These are phyloP conservation scores for Phyllosticta paracitricarpa DNA, from an alignment of 2,329 filamentous ascomycete species.

Conservation along the genomic window DNA sequence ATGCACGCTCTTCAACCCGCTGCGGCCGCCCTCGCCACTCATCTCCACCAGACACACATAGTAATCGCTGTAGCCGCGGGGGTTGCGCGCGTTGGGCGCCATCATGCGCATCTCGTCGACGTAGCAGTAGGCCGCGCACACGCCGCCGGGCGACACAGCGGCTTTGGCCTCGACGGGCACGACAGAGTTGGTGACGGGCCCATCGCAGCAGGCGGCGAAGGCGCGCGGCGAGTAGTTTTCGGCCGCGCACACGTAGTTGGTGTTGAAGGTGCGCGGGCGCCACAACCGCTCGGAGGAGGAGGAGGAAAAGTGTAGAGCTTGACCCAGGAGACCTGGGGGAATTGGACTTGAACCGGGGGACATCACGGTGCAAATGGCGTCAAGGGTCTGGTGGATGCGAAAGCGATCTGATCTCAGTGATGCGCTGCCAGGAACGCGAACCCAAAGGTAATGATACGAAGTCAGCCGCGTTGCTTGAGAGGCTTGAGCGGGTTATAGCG, in stretches of 20 bases:
- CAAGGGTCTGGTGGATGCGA: neutral
- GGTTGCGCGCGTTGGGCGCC: neutral
- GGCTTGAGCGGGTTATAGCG: neutral
- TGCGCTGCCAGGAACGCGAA: neutral
- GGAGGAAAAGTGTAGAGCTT: too few species aligned
- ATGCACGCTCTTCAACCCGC: neutral
- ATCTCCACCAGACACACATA: neutral
- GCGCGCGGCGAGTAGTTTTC: neutral
- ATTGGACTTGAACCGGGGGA: neutral
- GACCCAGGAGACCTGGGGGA: neutral
- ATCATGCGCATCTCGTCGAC: neutral
- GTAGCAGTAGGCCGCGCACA: neutral
- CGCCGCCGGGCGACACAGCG: neutral
- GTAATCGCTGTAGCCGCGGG: neutral
- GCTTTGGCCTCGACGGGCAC: neutral
- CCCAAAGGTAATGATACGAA: neutral
- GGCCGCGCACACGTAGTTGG: neutral
- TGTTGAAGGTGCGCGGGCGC: neutral
- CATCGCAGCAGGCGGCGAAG: neutral
- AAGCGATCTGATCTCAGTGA: neutral
- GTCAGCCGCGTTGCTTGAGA: neutral
- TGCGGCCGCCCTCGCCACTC: neutral
- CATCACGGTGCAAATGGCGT: neutral
- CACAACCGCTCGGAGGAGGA: neutral
- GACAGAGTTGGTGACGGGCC: neutral